A percentile compares a stretch with the other conserved stretches of the same genome.
These are phyloP conservation scores for Rhodosporidiobolus odoratus DNA, from an alignment of 768 basidiomycete genomes.

Conservation along the genomic window DNA sequence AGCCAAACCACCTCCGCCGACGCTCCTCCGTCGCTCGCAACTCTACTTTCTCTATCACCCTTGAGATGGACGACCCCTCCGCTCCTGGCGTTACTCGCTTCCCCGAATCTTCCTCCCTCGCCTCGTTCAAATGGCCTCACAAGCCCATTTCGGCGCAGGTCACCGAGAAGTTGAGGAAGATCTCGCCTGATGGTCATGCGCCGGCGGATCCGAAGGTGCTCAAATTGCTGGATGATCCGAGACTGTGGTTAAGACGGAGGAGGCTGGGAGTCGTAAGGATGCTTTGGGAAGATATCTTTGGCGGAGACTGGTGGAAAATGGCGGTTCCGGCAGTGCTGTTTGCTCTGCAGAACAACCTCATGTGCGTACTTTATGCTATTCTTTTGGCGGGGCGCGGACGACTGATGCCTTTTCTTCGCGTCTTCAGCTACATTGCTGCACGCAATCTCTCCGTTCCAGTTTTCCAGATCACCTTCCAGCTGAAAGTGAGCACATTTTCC, in stretches of 20 bases:
- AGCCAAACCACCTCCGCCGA: background rate
- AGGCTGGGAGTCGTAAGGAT: conserved; percentile 14
- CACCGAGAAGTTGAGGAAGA: conserved; percentile 30
- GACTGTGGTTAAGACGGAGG: conserved; percentile 26
- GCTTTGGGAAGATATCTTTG: conserved; percentile 30
- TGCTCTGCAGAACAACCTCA: conserved; percentile 38
- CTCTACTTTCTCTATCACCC: conserved; percentile 9
- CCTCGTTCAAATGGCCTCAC: conserved; percentile 29
- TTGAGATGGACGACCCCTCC: background rate
- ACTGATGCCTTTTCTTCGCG: too few species aligned
- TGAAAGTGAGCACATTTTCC: conserved; percentile 33
- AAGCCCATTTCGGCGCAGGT: conserved; percentile 25
- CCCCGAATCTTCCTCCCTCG: conserved; percentile 24
- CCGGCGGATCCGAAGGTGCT: conserved; percentile 12
- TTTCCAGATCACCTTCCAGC: conserved; percentile 43
- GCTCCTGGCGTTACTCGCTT: background rate
- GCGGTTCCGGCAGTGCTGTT: conserved; percentile 35
- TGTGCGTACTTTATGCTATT: conserved; percentile 25
- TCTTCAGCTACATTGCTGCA: conserved; percentile 38
- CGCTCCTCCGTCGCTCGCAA: background rate
- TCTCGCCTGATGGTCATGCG: conserved; percentile 6
- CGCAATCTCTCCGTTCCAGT: conserved; percentile 42
- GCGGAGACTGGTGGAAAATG: conserved; percentile 37
- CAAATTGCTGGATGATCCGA: conserved; percentile 22
- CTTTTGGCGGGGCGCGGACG: too few species aligned